Base-by-base conservation (phyloP, 2,329 filamentous ascomycete species). In the Aspergillus ustus region DNA sequence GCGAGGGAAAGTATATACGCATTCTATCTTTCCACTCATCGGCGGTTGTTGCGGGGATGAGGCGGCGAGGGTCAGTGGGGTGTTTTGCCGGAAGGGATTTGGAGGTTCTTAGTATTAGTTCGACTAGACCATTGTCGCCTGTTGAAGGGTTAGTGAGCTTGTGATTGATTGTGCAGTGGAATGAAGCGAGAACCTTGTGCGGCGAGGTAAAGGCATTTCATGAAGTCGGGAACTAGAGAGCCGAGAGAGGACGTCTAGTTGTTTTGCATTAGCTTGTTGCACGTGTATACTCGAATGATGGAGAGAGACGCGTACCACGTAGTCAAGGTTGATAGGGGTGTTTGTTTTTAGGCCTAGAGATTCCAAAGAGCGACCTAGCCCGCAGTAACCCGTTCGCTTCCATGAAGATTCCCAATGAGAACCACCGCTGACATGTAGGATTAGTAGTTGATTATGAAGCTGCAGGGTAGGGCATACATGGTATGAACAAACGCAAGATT, bases 401-500 rank as follows among this genome's bases (percentile, higher is more conserved):
- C 79, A 78, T 13, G 75, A 70, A 15, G 81, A 76, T n/a, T 80
- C 82, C 7, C 67, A 70, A 68, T 89, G 87, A 1, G 83, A 80
- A 25, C 86, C 86, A 50, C 84, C 85, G 63, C 86, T 87, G 22
- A n/a, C 8, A 40, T 40, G 17, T 15, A n/a, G 15, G 40, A 37
- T 66, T 46, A 69, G 58, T 34, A 37, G 4, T 48, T 17, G 20
- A 25, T 22, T 15, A 57, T 45, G 40, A 54, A 19, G 6, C 5
- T 7, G 28, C n/a, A 4, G 7, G 13, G 8, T 37, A 17, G 22
- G 13, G 37, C 88, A 76, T 78, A 92, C 90, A 96, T 91, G 7
- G 90, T 90, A 74, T 96, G 92, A 7, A 98, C 86, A 74, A 99
- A 97, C 1, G 87, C 90, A 66, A 96, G 84, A 34, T 85, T 80